Percentiles rank a stretch among this genome's conserved stretches.
Conservation (phyloP, 1,284 basidiomycete genomes). For the Rhodotorula sp. region DNA sequence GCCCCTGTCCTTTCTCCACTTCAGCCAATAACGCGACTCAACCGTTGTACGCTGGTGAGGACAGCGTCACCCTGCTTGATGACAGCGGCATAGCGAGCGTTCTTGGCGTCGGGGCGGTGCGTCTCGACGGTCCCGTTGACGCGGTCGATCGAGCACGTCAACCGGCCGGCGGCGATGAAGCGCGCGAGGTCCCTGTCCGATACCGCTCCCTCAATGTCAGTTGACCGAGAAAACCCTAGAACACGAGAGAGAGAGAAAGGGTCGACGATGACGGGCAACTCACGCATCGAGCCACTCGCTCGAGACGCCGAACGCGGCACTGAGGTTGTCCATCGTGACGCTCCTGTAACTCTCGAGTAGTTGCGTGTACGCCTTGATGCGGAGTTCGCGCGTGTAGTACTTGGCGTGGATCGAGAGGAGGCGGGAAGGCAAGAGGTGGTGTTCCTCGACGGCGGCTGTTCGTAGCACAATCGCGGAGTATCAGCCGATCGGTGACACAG, state of each 20-base stretch:
- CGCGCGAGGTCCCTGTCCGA: conserved; percentile 74
- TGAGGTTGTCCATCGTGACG: conserved; percentile 83
- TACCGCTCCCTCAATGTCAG: not conserved
- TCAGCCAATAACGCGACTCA: conserved; percentile 46
- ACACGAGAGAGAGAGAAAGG: not conserved
- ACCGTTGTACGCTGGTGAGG: conserved; percentile 57
- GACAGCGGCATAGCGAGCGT: conserved; percentile 84
- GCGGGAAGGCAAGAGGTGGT: conserved; percentile 79
- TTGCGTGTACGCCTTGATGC: conserved; percentile 90
- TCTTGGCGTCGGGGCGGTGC: conserved; percentile 78
- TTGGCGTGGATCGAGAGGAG: conserved; percentile 81
- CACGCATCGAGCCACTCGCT: conserved; percentile 83
- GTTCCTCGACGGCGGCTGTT: conserved; percentile 80
- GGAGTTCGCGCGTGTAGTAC: conserved; percentile 93
- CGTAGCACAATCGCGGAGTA: too few relatives aligned
- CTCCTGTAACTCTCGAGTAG: conserved; percentile 87
- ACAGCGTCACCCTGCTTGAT: conserved; percentile 84
- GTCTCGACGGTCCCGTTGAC: conserved; percentile 92
- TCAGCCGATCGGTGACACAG: not conserved
- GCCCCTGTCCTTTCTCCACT: not conserved
- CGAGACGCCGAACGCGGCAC: conserved; percentile 84
- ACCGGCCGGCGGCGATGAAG: conserved; percentile 85
- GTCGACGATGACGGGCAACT: conserved; percentile 45
- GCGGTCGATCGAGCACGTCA: conserved; percentile 91
- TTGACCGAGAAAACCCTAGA: not conserved